Conservation (phyloP, 345 rosid genomes). For the Bruguiera parviflora region DNA sequence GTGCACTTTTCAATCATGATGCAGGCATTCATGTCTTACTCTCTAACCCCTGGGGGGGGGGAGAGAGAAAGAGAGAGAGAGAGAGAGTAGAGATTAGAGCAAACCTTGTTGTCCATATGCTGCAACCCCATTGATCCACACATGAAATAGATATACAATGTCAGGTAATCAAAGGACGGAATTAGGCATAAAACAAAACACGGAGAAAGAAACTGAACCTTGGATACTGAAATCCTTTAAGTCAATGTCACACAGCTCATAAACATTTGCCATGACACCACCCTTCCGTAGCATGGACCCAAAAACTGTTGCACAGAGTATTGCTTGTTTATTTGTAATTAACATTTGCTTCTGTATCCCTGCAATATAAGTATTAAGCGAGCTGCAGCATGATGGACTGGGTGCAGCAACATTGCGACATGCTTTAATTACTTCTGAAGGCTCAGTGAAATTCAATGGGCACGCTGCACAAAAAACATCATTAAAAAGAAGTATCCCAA, state of each 20-base stretch:
- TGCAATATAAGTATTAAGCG: constrained; percentile 70
- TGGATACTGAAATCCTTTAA: constrained; percentile 94
- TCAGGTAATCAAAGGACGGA: constrained; percentile 15
- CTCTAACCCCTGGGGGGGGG: too few species aligned
- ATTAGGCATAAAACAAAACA: neutral
- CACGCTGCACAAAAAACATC: constrained; percentile 55
- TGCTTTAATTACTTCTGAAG: constrained; percentile 72
- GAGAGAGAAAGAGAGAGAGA: neutral
- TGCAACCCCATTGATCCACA: constrained; percentile 29
- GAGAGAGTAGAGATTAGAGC: constrained; percentile 9
- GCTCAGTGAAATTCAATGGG: constrained; percentile 81
- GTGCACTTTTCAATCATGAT: too few species aligned
- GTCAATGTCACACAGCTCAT: constrained; percentile 94
- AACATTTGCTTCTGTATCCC: constrained; percentile 90
- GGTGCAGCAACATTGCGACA: constrained; percentile 89
- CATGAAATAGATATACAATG: constrained; percentile 24
- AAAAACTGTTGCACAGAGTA: constrained; percentile 76
- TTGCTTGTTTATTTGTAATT: constrained; percentile 94
- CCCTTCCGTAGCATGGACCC: constrained; percentile 80
- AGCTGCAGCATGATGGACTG: constrained; percentile 90
- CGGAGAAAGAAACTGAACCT: constrained; percentile 39
- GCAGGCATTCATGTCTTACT: too few species aligned
- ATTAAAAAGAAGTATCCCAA: neutral
- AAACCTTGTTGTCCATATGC: constrained; percentile 87
- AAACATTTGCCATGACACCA: constrained; percentile 83